Evolutionary conservation across 805 yeast species (phyloP).

Genomic region (Saccharomycopsis amapae): DNA sequence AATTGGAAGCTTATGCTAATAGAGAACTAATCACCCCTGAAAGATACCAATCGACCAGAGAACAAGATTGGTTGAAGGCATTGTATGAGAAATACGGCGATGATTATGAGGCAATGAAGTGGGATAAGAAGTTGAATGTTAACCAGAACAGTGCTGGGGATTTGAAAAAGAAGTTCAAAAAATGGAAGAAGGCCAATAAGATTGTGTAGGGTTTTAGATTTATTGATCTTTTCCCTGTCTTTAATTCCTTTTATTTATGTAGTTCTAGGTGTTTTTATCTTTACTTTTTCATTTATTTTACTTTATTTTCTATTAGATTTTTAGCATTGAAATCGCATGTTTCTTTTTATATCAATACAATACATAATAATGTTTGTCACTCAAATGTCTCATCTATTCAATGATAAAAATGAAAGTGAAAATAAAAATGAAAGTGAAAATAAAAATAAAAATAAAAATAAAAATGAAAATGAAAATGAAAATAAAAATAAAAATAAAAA

Average conservation of each 20-base stretch:
- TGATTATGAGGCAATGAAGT: conserved; percentile 81
- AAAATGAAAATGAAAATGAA: neutral
- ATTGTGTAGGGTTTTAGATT: neutral
- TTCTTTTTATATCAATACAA: too few species aligned
- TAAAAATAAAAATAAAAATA: too few species aligned
- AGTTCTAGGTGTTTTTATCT: too few species aligned
- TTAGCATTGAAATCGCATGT: too few species aligned
- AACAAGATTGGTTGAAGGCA: conserved; percentile 58
- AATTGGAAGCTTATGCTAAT: conserved; percentile 57
- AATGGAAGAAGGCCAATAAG: conserved; percentile 53
- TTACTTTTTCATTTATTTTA: too few species aligned
- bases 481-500: too few species aligned
- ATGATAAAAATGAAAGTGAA: too few species aligned
- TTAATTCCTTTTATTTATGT: neutral
- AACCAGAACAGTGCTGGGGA: conserved; percentile 84
- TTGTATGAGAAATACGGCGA: conserved; percentile 78
- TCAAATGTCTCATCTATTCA: too few species aligned
- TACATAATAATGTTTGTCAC: too few species aligned
- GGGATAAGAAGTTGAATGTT: conserved; percentile 81
- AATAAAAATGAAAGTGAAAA: too few species aligned
- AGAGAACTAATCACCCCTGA: conserved; percentile 37
- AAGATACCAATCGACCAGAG: conserved; percentile 62
- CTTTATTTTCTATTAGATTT: too few species aligned
- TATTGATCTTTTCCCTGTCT: neutral
- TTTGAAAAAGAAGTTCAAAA: conserved; percentile 58